Evolutionary conservation across 768 basidiomycete genomes (phyloP).

Genomic region (Mycena epipterygia): DNA sequence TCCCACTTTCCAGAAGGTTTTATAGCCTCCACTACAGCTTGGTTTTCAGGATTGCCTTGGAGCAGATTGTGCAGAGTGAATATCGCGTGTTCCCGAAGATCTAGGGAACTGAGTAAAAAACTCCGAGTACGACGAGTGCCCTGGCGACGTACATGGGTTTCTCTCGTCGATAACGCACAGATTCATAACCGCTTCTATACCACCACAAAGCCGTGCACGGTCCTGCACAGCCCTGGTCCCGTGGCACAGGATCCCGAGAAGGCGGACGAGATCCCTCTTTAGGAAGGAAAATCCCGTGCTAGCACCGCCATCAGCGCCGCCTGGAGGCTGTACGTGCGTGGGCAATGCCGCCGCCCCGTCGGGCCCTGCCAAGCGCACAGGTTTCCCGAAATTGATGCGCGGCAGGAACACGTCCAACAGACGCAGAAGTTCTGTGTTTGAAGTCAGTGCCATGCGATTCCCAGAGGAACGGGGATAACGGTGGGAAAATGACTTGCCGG

Average conservation of each 20-base stretch:
- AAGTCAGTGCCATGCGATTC: constrained; percentile 18
- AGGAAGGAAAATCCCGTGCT: constrained; percentile 82
- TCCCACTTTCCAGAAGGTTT: constrained; percentile 73
- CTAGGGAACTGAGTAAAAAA: constrained; percentile 55
- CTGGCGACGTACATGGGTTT: constrained; percentile 84
- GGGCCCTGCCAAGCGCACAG: constrained; percentile 55
- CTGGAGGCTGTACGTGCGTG: constrained; percentile 42
- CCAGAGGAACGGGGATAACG: background rate
- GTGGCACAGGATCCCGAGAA: constrained; percentile 85
- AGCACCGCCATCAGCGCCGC: constrained; percentile 43
- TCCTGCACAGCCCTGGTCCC: constrained; percentile 79
- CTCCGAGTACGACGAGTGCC: constrained; percentile 26
- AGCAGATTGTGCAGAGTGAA: constrained; percentile 87
- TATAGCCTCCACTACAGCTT: constrained; percentile 81
- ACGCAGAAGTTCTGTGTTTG: constrained; percentile 72
- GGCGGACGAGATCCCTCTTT: constrained; percentile 90
- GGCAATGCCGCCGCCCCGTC: constrained; percentile 43
- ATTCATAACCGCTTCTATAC: constrained; percentile 87
- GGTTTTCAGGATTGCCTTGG: constrained; percentile 82
- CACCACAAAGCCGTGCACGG: constrained; percentile 75
- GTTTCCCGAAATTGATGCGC: constrained; percentile 84
- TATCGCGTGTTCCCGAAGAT: constrained; percentile 93
- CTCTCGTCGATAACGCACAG: constrained; percentile 92
- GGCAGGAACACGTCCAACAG: constrained; percentile 88
- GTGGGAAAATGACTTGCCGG: constrained; percentile 60